Conservation (phyloP, 2,329 filamentous ascomycete species). For the Periconia digitata region DNA sequence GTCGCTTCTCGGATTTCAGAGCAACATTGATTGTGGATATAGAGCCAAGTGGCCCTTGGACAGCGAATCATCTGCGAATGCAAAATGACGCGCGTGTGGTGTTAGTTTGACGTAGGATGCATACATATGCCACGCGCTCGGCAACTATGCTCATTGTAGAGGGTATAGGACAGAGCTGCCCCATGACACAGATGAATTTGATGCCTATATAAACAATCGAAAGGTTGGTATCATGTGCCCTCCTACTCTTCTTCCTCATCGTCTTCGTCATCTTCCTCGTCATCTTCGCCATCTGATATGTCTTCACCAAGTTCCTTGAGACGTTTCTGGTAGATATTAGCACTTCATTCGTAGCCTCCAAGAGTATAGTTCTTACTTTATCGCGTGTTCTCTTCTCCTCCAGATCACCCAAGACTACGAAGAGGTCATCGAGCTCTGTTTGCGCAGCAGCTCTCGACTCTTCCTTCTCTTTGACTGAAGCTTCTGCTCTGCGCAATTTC, state of each 20-base stretch:
- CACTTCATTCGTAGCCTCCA: slow-evolving; percentile 1
- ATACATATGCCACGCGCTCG: too few species aligned
- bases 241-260: slow-evolving; percentile 12
- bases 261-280: slow-evolving; percentile 37
- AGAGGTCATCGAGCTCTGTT: slow-evolving; percentile 51
- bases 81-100: too few species aligned
- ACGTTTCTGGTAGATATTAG: slow-evolving; percentile 44
- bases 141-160: too few species aligned
- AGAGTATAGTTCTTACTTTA: slow-evolving; percentile 29
- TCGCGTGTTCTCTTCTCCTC: slow-evolving; percentile 48
- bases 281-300: slow-evolving; percentile 45
- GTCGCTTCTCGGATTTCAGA: too few species aligned
- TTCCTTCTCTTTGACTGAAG: slow-evolving; percentile 44
- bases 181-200: too few species aligned
- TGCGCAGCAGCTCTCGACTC: slow-evolving; percentile 38
- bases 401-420: slow-evolving; percentile 52
- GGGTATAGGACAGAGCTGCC: too few species aligned
- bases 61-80: too few species aligned
- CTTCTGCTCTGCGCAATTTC: slow-evolving; percentile 43
- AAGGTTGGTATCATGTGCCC: too few species aligned
- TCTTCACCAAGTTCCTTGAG: slow-evolving; percentile 50
- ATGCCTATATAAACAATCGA: too few species aligned
- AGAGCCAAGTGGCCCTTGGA: too few species aligned
- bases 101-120: too few species aligned
- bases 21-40: too few species aligned